These are phyloP conservation scores for Naematelia encephala DNA, from an alignment of 768 basidiomycete species.

Conservation along the genomic window DNA sequence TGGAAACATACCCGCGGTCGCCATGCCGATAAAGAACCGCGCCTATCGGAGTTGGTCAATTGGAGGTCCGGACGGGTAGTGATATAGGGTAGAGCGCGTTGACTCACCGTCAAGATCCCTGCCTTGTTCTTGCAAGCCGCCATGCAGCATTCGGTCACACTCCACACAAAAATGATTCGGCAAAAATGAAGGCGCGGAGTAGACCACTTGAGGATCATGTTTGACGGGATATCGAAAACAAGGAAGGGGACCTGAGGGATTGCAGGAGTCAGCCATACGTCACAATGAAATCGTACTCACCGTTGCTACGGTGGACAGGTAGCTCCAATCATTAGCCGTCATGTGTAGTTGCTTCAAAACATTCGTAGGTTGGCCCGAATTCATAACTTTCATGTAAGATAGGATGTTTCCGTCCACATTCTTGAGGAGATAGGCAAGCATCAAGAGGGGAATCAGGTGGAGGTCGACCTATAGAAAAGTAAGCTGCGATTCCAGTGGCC, in stretches of 20 bases:
- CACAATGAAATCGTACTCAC: conserved; percentile 23
- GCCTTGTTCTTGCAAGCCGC: conserved; percentile 15
- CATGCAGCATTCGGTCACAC: conserved; percentile 8
- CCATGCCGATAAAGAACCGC: conserved; percentile 21
- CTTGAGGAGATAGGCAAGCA: conserved; percentile 3
- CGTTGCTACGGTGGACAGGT: not conserved
- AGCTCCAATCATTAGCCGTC: conserved; percentile 6
- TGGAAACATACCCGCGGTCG: conserved; percentile 28
- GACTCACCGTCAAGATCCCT: conserved; percentile 18
- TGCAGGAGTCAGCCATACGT: conserved; percentile 11
- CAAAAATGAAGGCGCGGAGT: conserved; percentile 15
- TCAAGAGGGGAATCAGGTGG: conserved; percentile 4
- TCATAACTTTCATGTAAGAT: conserved; percentile 16
- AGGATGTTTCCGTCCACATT: not conserved
- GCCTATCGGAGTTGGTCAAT: too few relatives aligned
- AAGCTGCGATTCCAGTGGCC: too few relatives aligned
- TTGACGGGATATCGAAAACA: conserved; percentile 31
- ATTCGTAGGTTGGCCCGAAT: conserved; percentile 20
- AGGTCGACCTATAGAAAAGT: too few relatives aligned
- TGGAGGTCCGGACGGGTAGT: too few relatives aligned
- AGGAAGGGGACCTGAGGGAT: conserved; percentile 32
- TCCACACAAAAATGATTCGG: conserved; percentile 19
- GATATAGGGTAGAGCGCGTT: too few relatives aligned
- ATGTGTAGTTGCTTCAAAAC: conserved; percentile 34
- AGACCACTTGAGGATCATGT: conserved; percentile 29